Evolutionary conservation across 2,329 filamentous ascomycete species (phyloP), one percentile per base, ranked within the genome.

Genomic region (Rhexocercosporidium sp.): DNA sequence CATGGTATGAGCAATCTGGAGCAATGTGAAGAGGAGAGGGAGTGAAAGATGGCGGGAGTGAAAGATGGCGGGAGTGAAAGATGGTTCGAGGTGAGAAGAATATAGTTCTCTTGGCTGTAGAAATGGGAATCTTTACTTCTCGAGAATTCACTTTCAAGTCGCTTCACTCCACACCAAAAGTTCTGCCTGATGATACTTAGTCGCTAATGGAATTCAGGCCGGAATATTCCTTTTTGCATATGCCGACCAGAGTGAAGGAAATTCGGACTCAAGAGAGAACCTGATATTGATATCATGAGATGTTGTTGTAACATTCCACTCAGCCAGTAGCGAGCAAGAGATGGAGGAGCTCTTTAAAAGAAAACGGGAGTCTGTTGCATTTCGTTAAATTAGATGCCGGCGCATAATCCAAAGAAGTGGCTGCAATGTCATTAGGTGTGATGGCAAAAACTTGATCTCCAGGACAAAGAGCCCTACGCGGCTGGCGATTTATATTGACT

Each of bases 1-100:
- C 71, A 71, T 72, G 41, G 16, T 63, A 49, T 62, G n/a, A 57
- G 56, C 56, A 29, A 63, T 53, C n/a, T 51, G 20, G 22, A 25
- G 59, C n/a, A 41, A 62, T 25, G 31, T 39, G 46, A 34, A 41
- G 29, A 22, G 11, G 41, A 31, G 8, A 39, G 9, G 44, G 11
- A 6, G 59, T 60, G 37, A 37, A 37, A 37, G 34, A 9, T 37
- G n/a, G 44, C 12, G n/a, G n/a, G 20, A 47, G 44, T 47, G 49
- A 29, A 31, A 37, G 34, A 29, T 20, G 3, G 20, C 12, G n/a
- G n/a, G 20, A 47, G 44, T 47, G 49, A 29, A 31, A 37, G 34
- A 29, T 20, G 3, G 20, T 44, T 41, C n/a, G 57, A 31, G 16
- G 57, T 34, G 5, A 46, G 37, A 27, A n/a, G 22, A 8, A 22